These are phyloP conservation scores for Sordariomycetes sp. DNA, from an alignment of 2,329 filamentous ascomycete species.

Conservation along the genomic window DNA sequence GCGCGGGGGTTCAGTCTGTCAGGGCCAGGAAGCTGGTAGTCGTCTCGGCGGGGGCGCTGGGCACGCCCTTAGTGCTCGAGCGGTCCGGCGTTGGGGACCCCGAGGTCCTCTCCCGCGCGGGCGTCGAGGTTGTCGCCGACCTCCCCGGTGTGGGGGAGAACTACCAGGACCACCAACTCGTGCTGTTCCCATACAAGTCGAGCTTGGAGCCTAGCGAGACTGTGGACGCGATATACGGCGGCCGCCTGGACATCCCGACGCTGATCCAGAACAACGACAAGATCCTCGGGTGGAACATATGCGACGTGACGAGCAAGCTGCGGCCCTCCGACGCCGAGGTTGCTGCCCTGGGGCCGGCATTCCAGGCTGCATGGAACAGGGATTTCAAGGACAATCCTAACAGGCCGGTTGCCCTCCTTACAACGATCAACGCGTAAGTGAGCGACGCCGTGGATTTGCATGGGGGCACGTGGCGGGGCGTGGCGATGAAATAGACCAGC, in stretches of 20 bases:
- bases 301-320: constrained; percentile 45
- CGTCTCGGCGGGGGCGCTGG: constrained; percentile 33
- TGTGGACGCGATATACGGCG: constrained; percentile 39
- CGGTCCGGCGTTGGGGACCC: constrained; percentile 31
- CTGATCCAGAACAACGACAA: constrained; percentile 35
- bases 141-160: constrained; percentile 47
- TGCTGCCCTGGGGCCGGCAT: constrained; percentile 37
- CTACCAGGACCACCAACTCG: constrained; percentile 23
- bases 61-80: constrained; percentile 34
- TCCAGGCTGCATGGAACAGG: constrained; percentile 41
- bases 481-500: not conserved
- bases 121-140: constrained; percentile 41
- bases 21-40: constrained; percentile 32
- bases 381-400: constrained; percentile 34
- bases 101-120: constrained; percentile 24
- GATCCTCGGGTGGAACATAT: constrained; percentile 44
- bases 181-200: constrained; percentile 37
- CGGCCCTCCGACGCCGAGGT: constrained; percentile 43
- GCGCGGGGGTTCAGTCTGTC: constrained; percentile 19
- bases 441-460: not conserved
- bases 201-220: constrained; percentile 19
- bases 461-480: not conserved
- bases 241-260: constrained; percentile 31
- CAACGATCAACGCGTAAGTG: constrained; percentile 14
- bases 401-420: constrained; percentile 36